Evolutionary conservation across 371 early-diverging fungal species (phyloP), one percentile per base, ranked within the genome.

Genomic region (Mortierella sp.): DNA sequence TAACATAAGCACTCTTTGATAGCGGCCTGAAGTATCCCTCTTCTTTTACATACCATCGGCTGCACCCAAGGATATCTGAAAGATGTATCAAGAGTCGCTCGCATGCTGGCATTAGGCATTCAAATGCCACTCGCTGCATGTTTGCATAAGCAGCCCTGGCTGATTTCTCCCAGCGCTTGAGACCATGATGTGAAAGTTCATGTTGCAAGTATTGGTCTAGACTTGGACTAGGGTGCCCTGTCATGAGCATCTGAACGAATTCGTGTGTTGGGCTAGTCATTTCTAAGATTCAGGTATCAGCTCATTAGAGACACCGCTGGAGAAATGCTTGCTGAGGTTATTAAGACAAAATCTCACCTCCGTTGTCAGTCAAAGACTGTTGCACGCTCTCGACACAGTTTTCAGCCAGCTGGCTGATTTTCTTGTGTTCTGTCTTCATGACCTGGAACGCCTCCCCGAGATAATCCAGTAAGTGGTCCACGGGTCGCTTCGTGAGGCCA

Each of bases 41-140:
- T n/a, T n/a, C n/a, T n/a, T n/a, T n/a, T n/a, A n/a, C n/a, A n/a
- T 51, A 59, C 75, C 75, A 73, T 34, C 64, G 68, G 31, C 75
- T 68, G 47, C 54, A 73, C 6, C 68, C 75, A 19, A 73, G 56
- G 28, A 63, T 56, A 39, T 73, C 75, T 11, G 75, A 50, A 11
- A 68, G 41, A 19, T 68, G 68, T 17, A 73, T 46, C 55, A 73
- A 24, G 3, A 73, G 56, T 7, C 68, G 52, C 46, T 73, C 75
- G 23, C 75, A 67, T 1, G 68, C 75, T 4, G 75, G 75, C 6
- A 63, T 15, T 1, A 73, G 39, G 28, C 68, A 67, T 21, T 73
- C 75, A 44, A 73, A 73, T 8, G 75, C 68, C 6, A 63, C 60
- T 31, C 51, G 42, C 15, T 55, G 68, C 4, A 73, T 56, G 21